Conservation (phyloP, 2,329 filamentous ascomycete genomes). For the Monosporascus sp. region DNA sequence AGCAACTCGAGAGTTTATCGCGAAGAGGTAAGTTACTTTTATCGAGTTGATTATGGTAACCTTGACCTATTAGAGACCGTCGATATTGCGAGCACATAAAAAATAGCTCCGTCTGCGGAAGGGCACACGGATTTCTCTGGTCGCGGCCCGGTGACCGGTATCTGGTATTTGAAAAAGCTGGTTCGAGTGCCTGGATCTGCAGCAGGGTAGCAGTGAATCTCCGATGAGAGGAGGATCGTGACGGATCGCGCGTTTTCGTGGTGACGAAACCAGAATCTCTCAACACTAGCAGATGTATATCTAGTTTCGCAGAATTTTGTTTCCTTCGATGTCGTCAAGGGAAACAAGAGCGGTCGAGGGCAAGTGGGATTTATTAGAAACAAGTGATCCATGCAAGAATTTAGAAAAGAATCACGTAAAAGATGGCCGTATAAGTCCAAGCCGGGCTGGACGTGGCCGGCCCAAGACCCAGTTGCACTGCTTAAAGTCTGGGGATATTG, state of each 20-base stretch:
- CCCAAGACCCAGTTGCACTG: not conserved
- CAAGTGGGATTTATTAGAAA: not conserved
- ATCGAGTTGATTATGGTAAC: not conserved
- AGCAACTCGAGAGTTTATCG: not conserved
- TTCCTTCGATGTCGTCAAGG: not conserved
- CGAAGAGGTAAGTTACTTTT: not conserved
- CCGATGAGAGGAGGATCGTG: not conserved
- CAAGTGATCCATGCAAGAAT: not conserved
- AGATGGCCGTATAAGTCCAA: not conserved
- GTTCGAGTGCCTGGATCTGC: not conserved
- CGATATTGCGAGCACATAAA: not conserved
- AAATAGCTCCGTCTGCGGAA: not conserved
- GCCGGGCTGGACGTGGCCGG: not conserved
- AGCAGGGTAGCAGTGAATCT: not conserved
- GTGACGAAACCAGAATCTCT: not conserved
- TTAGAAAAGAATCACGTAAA: constrained; percentile 1
- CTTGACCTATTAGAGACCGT: not conserved
- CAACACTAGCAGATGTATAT: not conserved
- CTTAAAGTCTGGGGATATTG: not conserved
- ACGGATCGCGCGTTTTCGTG: not conserved
- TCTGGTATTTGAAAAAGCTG: not conserved
- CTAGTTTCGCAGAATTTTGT: too few relatives aligned
- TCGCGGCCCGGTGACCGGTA: not conserved
- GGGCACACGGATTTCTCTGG: not conserved
- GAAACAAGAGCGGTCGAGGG: not conserved